These are phyloP conservation scores for Aplosporella prunicola DNA, from an alignment of 2,329 filamentous ascomycete genomes.

Conservation along the genomic window DNA sequence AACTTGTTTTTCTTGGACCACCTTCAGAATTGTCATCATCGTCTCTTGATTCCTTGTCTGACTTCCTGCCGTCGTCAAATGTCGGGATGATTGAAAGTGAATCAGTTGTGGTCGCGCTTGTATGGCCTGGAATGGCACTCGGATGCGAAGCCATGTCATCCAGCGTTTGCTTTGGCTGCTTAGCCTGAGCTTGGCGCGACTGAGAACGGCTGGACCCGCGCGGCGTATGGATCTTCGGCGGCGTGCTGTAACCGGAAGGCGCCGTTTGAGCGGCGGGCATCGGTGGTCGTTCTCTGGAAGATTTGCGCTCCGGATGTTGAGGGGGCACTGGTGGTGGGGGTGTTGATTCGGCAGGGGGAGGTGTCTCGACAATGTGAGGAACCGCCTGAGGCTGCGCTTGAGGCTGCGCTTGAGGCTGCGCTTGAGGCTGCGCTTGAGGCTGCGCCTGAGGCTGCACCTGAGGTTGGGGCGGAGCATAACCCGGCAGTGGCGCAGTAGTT, in stretches of 20 bases:
- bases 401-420: conserved; percentile 23
- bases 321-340: conserved; percentile 14
- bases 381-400: conserved; percentile 30
- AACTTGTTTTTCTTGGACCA: conserved; percentile 63
- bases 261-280: conserved; percentile 14
- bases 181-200: conserved; percentile 21
- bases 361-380: conserved; percentile 54
- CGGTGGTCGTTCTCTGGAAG: conserved; percentile 34
- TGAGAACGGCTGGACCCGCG: conserved; percentile 7
- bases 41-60: conserved; percentile 67
- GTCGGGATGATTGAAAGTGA: conserved; percentile 73
- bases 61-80: conserved; percentile 61
- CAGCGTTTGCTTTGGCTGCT: conserved; percentile 39
- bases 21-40: conserved; percentile 55
- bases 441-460: too few species aligned
- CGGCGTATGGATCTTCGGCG: conserved; percentile 7
- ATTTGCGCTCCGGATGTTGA: conserved; percentile 43
- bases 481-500: conserved; percentile 43
- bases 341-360: conserved; percentile 29
- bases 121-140: conserved; percentile 59
- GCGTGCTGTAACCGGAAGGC: conserved; percentile 15
- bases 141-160: conserved; percentile 58
- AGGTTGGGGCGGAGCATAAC: conserved; percentile 34
- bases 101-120: conserved; percentile 57
- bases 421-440: conserved; percentile 43